Percentiles rank a stretch among this genome's conserved stretches.
These are phyloP conservation scores for Chaetoceros muelleri DNA, from an alignment of 108 stramenopile genomes.

Conservation along the genomic window DNA sequence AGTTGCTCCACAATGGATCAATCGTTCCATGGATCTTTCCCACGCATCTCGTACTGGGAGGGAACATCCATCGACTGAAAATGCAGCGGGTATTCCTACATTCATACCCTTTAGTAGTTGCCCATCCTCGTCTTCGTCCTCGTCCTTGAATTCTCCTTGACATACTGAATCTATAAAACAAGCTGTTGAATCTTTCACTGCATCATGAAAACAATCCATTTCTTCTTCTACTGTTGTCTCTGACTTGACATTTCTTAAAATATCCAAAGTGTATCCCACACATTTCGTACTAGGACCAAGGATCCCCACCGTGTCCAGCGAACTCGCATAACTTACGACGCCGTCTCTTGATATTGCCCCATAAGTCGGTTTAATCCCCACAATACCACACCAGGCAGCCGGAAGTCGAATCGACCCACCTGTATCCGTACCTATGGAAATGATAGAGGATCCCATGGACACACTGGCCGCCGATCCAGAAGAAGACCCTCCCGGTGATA, in stretches of 20 bases:
- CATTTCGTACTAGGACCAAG: constrained; percentile 55
- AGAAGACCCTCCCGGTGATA: constrained; percentile 81
- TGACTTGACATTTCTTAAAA: constrained; percentile 20
- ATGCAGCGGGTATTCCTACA: constrained; percentile 80
- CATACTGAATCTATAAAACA: constrained; percentile 4
- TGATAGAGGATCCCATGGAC: constrained; percentile 68
- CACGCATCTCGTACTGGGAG: constrained; percentile 38
- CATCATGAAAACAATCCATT: too few species aligned
- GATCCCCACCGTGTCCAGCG: constrained; percentile 89
- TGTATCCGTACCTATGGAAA: constrained; percentile 93
- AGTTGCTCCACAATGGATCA: constrained; percentile 45
- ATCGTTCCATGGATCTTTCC: constrained; percentile 29
- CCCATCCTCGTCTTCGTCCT: background rate
- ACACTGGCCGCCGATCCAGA: constrained; percentile 89
- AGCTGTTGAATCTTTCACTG: constrained; percentile 52
- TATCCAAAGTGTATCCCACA: constrained; percentile 34
- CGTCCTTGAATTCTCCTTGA: background rate
- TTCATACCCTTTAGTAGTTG: constrained; percentile 43
- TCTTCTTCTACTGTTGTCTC: constrained; percentile 7
- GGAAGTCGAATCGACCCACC: constrained; percentile 95
- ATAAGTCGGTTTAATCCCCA: constrained; percentile 95
- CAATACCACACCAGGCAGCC: constrained; percentile 88
- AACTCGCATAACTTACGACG: constrained; percentile 90
- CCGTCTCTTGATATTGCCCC: constrained; percentile 87
- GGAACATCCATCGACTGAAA: constrained; percentile 63